phyloP scores from a whole-genome alignment of 208 protist genomes.

The Wallacemonas collosoma region DNA sequence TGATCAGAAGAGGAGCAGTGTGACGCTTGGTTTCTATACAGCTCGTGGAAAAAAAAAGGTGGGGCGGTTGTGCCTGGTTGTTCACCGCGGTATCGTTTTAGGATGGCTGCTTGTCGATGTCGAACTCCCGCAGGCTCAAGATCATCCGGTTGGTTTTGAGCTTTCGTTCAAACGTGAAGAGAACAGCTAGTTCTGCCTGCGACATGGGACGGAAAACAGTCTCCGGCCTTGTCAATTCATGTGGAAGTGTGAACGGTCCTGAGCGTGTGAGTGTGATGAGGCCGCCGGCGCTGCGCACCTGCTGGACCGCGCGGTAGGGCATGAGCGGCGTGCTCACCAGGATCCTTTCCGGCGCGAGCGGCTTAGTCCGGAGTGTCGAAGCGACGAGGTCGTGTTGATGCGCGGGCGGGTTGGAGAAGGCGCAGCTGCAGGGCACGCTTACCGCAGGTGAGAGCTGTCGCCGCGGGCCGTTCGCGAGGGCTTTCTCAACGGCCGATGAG shows the following conservation, averaged over 20 bases:
- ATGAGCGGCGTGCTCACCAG: constrained; percentile 73
- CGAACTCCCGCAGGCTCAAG: constrained; percentile 78
- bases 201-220: constrained; percentile 37
- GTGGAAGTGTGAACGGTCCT: constrained; percentile 69
- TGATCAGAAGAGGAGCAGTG: not conserved
- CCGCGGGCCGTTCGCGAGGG: constrained; percentile 37
- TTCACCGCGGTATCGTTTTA: not conserved
- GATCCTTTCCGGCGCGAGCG: constrained; percentile 47
- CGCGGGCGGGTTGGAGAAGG: constrained; percentile 7
- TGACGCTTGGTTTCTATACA: too few species aligned
- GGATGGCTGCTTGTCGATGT: constrained; percentile 9
- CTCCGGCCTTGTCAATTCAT: constrained; percentile 35
- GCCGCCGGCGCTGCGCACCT: constrained; percentile 52
- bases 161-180: constrained; percentile 85
- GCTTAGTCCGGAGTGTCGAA: constrained; percentile 16
- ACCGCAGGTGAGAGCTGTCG: constrained; percentile 36
- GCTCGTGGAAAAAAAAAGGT: not conserved
- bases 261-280: constrained; percentile 64
- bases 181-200: constrained; percentile 61
- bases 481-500: constrained; percentile 28
- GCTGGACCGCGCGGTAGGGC: constrained; percentile 62
- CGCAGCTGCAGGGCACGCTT: constrained; percentile 60
- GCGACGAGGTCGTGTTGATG: constrained; percentile 7
- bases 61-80: not conserved
- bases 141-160: constrained; percentile 87